These are phyloP conservation scores for Solanum dulcamara DNA, from an alignment of 257 asterid species.

Conservation along the genomic window DNA sequence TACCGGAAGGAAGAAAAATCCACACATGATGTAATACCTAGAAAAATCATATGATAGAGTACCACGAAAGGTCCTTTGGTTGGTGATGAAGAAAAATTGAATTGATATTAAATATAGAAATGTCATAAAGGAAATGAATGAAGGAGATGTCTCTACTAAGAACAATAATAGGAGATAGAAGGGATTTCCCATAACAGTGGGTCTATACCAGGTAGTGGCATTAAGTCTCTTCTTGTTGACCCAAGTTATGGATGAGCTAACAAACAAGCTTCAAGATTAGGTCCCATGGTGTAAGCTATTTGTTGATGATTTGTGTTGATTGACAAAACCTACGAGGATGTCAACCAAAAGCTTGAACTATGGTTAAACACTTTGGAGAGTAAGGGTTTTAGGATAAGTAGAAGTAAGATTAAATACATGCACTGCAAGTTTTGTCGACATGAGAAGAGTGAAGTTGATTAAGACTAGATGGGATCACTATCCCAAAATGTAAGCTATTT, in stretches of 20 bases:
- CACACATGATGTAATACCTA: neutral
- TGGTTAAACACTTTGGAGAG: no score
- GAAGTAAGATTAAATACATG: no score
- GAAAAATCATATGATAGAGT: neutral
- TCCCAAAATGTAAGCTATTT: no score
- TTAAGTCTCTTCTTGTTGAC: neutral
- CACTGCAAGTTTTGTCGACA: neutral
- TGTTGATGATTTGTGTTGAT: no score
- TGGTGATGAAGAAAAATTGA: neutral
- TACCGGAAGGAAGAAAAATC: neutral
- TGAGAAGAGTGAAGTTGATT: neutral
- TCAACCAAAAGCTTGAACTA: no score
- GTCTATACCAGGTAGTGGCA: neutral
- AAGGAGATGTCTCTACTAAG: neutral
- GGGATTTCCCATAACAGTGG: no score
- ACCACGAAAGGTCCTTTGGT: neutral
- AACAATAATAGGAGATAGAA: neutral
- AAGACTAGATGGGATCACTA: neutral
- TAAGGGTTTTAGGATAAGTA: no score
- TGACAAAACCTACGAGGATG: neutral
- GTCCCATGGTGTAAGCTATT: neutral
- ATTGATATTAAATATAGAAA: neutral
- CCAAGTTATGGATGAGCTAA: neutral
- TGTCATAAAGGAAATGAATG: neutral
- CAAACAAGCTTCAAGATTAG: neutral